Conservation (phyloP, 148 eudicot species). For the Drosera capensis region DNA sequence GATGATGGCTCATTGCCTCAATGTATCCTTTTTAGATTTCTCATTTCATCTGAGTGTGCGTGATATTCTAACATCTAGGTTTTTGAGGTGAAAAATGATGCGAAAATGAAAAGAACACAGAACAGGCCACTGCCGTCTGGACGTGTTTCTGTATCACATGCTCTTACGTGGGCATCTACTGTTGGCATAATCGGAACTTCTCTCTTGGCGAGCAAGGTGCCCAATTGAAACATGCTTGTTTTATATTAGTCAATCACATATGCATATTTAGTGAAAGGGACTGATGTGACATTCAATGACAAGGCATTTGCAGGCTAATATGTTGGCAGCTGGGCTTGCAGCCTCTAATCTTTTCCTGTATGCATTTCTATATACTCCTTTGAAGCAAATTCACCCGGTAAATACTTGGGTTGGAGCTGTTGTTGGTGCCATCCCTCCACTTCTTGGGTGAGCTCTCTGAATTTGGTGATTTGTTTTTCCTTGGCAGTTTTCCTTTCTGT, state of each 20-base stretch:
- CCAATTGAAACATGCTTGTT: constrained; percentile 9
- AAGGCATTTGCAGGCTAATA: constrained; percentile 93
- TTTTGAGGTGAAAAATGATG: constrained; percentile 80
- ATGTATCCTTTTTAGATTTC: too few relatives aligned
- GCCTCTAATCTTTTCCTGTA: constrained; percentile 81
- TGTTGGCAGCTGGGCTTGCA: constrained; percentile 94
- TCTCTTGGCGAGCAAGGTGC: constrained; percentile 69
- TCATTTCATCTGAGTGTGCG: not conserved
- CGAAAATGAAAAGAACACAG: constrained; percentile 84
- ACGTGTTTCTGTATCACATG: constrained; percentile 63
- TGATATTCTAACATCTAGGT: too few relatives aligned
- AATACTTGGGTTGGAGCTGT: constrained; percentile 99
- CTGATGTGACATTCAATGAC: constrained; percentile 37
- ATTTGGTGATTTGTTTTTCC: constrained; percentile 2
- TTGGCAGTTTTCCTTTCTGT: not conserved
- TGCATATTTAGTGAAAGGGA: constrained; percentile 4
- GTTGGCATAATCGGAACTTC: constrained; percentile 76
- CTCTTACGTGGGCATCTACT: constrained; percentile 69
- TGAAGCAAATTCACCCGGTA: constrained; percentile 91
- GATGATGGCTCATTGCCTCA: too few relatives aligned
- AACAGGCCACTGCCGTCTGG: constrained; percentile 84
- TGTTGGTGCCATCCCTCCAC: constrained; percentile 99
- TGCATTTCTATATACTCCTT: constrained; percentile 87
- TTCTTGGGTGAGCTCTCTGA: constrained; percentile 58
- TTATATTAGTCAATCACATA: not conserved